A percentile compares a stretch with the other conserved stretches of the same genome.
phyloP scores from a whole-genome alignment of 2,329 filamentous ascomycete species.

The Ophiosphaerella korrae region DNA sequence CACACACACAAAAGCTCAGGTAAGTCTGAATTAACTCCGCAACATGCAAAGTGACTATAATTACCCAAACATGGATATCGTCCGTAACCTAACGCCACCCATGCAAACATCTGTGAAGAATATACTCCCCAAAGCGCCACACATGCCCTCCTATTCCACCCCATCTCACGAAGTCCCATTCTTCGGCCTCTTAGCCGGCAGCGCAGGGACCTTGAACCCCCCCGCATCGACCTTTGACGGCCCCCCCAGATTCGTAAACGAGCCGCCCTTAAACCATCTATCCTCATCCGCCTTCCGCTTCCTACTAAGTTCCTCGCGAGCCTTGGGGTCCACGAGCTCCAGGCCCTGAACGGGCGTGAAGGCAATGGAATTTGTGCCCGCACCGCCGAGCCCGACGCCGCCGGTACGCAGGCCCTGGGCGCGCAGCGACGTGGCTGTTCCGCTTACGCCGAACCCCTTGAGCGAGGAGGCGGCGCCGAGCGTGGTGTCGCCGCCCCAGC shows the following conservation, averaged over 20 bases:
- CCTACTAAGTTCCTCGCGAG: constrained; percentile 81
- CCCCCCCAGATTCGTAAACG: constrained; percentile 81
- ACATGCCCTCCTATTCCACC: neutral
- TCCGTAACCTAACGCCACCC: neutral
- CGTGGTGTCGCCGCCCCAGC: constrained; percentile 79
- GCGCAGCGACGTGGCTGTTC: constrained; percentile 71
- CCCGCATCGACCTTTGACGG: constrained; percentile 57
- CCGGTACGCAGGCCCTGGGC: constrained; percentile 79
- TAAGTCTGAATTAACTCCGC: neutral
- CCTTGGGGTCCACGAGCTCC: constrained; percentile 92
- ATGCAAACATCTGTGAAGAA: neutral
- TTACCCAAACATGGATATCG: no score
- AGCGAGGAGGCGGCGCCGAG: constrained; percentile 66
- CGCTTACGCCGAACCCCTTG: constrained; percentile 73
- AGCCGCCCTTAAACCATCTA: constrained; percentile 95
- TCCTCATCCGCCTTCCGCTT: constrained; percentile 96
- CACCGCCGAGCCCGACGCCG: constrained; percentile 72
- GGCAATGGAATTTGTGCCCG: constrained; percentile 82
- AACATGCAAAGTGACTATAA: no score
- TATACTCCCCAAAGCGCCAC: neutral
- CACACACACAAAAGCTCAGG: neutral
- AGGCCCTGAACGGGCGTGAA: constrained; percentile 95
- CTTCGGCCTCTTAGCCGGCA: constrained; percentile 72
- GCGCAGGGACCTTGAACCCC: constrained; percentile 81
- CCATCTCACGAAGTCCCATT: constrained; percentile 14